A percentile compares a stretch with the other conserved stretches of the same genome.
phyloP scores from a whole-genome alignment of 768 basidiomycete genomes.

The Suillus occidentalis region DNA sequence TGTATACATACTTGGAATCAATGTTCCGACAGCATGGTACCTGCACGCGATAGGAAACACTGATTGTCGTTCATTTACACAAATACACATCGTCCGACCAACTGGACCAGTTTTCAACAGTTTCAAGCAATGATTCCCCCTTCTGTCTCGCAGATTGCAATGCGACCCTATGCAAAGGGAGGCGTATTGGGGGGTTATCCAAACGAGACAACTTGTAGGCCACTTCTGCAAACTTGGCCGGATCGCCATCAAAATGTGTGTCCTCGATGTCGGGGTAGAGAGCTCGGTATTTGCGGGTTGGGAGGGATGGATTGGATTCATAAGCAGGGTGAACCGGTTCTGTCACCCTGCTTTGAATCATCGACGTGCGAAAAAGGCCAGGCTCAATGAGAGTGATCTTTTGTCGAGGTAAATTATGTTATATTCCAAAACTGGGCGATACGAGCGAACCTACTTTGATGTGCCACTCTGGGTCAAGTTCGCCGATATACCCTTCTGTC shows the following conservation, averaged over 20 bases:
- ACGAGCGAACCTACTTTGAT: conserved; percentile 29
- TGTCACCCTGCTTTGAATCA: conserved; percentile 8
- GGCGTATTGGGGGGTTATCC: conserved; percentile 17
- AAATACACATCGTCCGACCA: conserved; percentile 28
- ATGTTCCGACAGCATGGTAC: not conserved
- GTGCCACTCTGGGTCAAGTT: conserved; percentile 37
- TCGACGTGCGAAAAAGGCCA: conserved; percentile 25
- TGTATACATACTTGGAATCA: not conserved
- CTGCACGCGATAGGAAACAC: not conserved
- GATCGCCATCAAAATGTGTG: conserved; percentile 24
- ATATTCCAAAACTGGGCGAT: not conserved
- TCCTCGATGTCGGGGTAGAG: conserved; percentile 18
- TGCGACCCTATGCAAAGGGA: conserved; percentile 26
- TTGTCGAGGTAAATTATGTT: not conserved
- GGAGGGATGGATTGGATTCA: conserved; percentile 24
- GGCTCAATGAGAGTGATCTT: conserved; percentile 26
- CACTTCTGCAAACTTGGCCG: conserved; percentile 23
- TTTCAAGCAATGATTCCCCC: conserved; percentile 20
- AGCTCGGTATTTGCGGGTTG: conserved; percentile 22
- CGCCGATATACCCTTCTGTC: conserved; percentile 29
- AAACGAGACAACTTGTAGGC: conserved; percentile 17
- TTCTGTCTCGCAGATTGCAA: conserved; percentile 22
- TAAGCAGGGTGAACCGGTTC: conserved; percentile 22
- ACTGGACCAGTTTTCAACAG: conserved; percentile 17
- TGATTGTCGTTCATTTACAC: conserved; percentile 5